Conservation (phyloP, 495 filamentous ascomycete genomes). For the Haplographium delicatum region DNA sequence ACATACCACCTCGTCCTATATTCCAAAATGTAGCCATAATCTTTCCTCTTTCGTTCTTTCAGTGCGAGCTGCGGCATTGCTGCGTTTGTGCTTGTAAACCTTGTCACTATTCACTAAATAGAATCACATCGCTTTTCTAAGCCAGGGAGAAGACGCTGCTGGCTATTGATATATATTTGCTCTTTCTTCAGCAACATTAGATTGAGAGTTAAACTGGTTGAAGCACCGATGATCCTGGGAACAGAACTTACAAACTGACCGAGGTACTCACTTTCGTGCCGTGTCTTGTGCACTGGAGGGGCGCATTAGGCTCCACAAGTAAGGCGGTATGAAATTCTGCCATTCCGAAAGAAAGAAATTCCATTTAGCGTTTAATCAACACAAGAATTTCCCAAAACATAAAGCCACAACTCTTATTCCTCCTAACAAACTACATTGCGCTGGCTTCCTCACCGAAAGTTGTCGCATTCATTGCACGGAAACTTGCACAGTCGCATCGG, state of each 20-base stretch:
- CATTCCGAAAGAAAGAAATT: neutral
- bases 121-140: too few species aligned
- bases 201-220: too few species aligned
- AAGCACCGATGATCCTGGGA: too few species aligned
- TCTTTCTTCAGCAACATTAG: too few species aligned
- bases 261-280: neutral
- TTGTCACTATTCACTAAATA: too few species aligned
- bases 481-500: constrained; percentile 40
- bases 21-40: constrained; percentile 76
- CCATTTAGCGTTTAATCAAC: too few species aligned
- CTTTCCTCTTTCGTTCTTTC: constrained; percentile 58
- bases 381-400: too few species aligned
- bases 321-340: neutral
- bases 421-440: constrained; percentile 6
- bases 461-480: constrained; percentile 52
- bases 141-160: too few species aligned
- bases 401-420: too few species aligned
- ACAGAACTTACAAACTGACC: too few species aligned
- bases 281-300: neutral
- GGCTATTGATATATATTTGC: too few species aligned
- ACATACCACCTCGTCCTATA: constrained; percentile 85
- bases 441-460: constrained; percentile 60
- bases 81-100: neutral
- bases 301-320: neutral
- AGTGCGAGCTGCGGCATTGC: constrained; percentile 33